Evolutionary conservation across 805 yeast species (phyloP).

Genomic region (Saturnispora hagleri): DNA sequence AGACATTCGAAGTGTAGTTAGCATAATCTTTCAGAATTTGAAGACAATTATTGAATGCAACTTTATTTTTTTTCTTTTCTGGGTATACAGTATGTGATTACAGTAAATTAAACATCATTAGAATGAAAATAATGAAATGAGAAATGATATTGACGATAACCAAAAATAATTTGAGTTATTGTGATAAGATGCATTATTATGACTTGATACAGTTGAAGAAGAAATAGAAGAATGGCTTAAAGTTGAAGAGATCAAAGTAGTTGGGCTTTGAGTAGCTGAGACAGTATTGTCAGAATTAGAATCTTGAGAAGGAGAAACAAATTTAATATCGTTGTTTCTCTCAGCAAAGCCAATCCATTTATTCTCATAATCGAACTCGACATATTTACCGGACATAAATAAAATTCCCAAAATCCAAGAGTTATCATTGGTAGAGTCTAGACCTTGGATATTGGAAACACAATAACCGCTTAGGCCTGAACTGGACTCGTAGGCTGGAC

Average conservation of each 20-base stretch:
- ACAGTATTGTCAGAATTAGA: not conserved
- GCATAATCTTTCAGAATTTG: not conserved
- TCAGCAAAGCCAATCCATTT: conserved; percentile 46
- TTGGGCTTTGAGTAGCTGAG: not conserved
- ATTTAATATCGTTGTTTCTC: conserved; percentile 25
- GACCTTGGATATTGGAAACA: conserved; percentile 57
- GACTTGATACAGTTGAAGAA: not conserved
- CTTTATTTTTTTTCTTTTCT: not conserved
- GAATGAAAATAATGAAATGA: not conserved
- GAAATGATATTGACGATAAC: not conserved
- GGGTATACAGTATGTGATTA: not conserved
- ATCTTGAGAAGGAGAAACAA: conserved; percentile 12
- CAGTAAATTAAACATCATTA: not conserved
- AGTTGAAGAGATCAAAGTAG: conserved; percentile 3
- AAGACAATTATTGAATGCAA: not conserved
- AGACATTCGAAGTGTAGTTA: not conserved
- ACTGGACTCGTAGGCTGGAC: conserved; percentile 32
- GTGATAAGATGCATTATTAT: not conserved
- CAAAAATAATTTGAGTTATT: not conserved
- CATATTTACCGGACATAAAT: conserved; percentile 45
- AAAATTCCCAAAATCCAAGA: conserved; percentile 61
- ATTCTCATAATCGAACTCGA: conserved; percentile 48
- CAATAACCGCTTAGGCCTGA: conserved; percentile 41
- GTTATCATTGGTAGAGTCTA: conserved; percentile 29
- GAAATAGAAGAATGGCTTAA: not conserved